Percentiles rank a stretch among this genome's conserved stretches.
phyloP scores from a whole-genome alignment of 1,284 basidiomycete species.

The Tylopilus orsonianus region DNA sequence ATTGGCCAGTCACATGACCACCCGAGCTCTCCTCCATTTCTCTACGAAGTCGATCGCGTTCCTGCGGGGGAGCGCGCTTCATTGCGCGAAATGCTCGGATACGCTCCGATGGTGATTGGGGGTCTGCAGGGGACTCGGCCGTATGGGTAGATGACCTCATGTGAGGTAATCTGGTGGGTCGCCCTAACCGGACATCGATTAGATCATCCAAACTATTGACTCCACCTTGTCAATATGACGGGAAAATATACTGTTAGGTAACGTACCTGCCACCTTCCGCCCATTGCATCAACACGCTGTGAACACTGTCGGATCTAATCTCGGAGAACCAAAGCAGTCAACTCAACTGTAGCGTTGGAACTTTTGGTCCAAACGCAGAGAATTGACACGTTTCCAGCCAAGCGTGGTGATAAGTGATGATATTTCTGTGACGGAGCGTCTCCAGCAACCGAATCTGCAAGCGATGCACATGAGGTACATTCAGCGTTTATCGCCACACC shows the following conservation, averaged over 20 bases:
- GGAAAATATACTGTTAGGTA: background rate
- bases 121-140: constrained; percentile 31
- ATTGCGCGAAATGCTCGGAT: constrained; percentile 74
- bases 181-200: constrained; percentile 73
- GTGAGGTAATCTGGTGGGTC: constrained; percentile 45
- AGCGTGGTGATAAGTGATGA: constrained; percentile 92
- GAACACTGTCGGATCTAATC: constrained; percentile 7
- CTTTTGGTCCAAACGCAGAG: constrained; percentile 79
- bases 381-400: constrained; percentile 89
- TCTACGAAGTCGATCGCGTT: constrained; percentile 56
- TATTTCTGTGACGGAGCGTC: constrained; percentile 86
- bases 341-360: constrained; percentile 77
- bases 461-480: background rate
- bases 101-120: constrained; percentile 63
- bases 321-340: background rate
- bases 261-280: constrained; percentile 76
- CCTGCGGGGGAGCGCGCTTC: constrained; percentile 61
- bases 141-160: constrained; percentile 38
- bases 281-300: constrained; percentile 89
- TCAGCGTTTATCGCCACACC: background rate
- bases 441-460: constrained; percentile 77
- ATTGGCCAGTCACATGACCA: constrained; percentile 18
- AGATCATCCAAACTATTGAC: constrained; percentile 73
- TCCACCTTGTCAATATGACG: constrained; percentile 1
- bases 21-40: constrained; percentile 41